These are phyloP conservation scores for Moniliophthora roreri DNA, from an alignment of 1,284 basidiomycete genomes.

Conservation along the genomic window DNA sequence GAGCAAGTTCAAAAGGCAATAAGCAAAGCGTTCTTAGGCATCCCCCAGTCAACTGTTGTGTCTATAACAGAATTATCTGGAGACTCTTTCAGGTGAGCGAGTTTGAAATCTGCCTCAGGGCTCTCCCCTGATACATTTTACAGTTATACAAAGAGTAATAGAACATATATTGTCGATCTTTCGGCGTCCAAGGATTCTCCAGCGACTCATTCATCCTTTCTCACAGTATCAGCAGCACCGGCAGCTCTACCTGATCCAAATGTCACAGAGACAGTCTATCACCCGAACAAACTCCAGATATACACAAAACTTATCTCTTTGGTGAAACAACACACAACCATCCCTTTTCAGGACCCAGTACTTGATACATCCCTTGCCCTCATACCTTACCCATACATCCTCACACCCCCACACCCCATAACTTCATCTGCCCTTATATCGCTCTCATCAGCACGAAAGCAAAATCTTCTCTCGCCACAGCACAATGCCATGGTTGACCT, in stretches of 20 bases:
- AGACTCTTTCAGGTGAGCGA: slow-evolving; percentile 9
- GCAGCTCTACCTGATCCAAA: neutral
- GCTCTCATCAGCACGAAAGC: slow-evolving; percentile 36
- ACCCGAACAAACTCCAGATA: slow-evolving; percentile 10
- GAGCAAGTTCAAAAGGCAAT: slow-evolving; percentile 9
- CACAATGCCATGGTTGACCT: slow-evolving; percentile 53
- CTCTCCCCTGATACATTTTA: too few relatives aligned
- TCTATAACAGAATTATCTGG: slow-evolving; percentile 1
- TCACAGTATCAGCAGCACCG: slow-evolving; percentile 5
- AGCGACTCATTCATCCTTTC: slow-evolving; percentile 11
- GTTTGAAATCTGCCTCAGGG: neutral
- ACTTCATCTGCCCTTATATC: slow-evolving; percentile 33
- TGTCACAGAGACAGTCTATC: slow-evolving; percentile 3
- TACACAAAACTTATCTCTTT: slow-evolving; percentile 10
- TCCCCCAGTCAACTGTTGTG: slow-evolving; percentile 1
- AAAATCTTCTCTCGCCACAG: slow-evolving; percentile 37
- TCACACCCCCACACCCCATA: slow-evolving; percentile 36
- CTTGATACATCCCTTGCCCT: slow-evolving; percentile 36
- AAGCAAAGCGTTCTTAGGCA: slow-evolving; percentile 2
- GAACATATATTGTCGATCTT: slow-evolving; percentile 11
- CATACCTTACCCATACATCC: slow-evolving; percentile 40
- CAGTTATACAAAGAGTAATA: slow-evolving; percentile 10
- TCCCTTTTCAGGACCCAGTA: slow-evolving; percentile 37
- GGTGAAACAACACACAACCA: slow-evolving; percentile 27
- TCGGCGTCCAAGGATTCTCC: slow-evolving; percentile 6